Evolutionary conservation across 371 early-diverging fungal species (phyloP), one percentile per base, ranked within the genome.

Genomic region (Fennellomyces sp.): DNA sequence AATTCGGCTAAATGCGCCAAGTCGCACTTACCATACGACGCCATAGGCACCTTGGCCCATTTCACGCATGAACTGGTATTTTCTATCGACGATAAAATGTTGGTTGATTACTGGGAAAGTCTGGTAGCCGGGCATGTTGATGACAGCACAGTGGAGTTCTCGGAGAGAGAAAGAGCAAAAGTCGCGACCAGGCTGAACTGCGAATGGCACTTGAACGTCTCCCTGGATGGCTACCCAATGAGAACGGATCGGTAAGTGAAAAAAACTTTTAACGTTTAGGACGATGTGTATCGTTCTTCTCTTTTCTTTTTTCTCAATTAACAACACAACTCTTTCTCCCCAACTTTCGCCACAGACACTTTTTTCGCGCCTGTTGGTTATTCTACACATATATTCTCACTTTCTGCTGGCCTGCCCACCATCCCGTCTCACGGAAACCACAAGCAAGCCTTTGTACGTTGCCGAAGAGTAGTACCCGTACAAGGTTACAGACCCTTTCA

Each of bases 21-120:
- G 2, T 21, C 5, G 17, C 23, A 38, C 8, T 60, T 68, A 68
- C 68, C 68, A 68, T 15, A 68, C 68, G 35, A 68, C 65, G 36
- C 69, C 97, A 70, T 96, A 96, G 21, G 97, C 96, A 33, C 97
- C 97, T 68, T 91, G 91, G 42, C 96, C 96, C 73, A 96, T 83
- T 68, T 95, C 92, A 45, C 94, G 83, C 58, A 92, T 80, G 65
- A 95, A 84, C 63, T 85, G 84, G 71, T 92, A 97, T 62, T 88
- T 88, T 66, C 68, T 77, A 67, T 88, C 88, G 39, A 90, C 86
- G 62, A 86, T 80, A 72, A 88, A 88, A 60, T 84, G 84, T 60
- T 88, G 85, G 39, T 86, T 86, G 28, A 88, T 70, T n/a, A 85
- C 88, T 28, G 86, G 84, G 61, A 88, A 88, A 25, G 88, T 78